Conservation (phyloP, 106 monocot genomes). For the Dendrobium chrysotoxum region DNA sequence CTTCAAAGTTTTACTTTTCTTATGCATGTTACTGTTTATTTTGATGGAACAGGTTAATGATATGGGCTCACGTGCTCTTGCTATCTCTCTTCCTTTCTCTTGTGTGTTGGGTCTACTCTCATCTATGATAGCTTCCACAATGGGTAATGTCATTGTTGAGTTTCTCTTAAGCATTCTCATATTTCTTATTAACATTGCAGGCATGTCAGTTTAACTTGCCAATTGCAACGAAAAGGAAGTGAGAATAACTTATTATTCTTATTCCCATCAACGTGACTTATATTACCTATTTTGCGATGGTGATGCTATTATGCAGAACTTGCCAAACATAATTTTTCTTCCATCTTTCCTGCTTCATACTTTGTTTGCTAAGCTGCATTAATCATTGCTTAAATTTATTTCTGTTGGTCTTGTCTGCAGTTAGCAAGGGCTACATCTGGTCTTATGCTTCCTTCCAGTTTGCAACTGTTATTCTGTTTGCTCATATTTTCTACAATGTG, state of each 20-base stretch:
- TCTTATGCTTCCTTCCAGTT: slow-evolving; percentile 97
- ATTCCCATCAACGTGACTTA: neutral
- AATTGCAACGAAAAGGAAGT: neutral
- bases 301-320: neutral
- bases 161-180: neutral
- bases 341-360: neutral
- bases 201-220: neutral
- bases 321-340: neutral
- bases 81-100: slow-evolving; percentile 93
- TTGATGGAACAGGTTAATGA: slow-evolving; percentile 55
- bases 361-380: neutral
- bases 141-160: slow-evolving; percentile 48
- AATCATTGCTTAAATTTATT: neutral
- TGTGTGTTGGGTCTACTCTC: slow-evolving; percentile 95
- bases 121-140: slow-evolving; percentile 90
- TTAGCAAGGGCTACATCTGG: slow-evolving; percentile 81
- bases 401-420: slow-evolving; percentile 27
- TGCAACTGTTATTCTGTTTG: slow-evolving; percentile 94
- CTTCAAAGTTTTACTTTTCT: neutral
- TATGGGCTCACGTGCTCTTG: slow-evolving; percentile 76
- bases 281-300: neutral
- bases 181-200: neutral
- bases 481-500: slow-evolving; percentile 86
- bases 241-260: neutral
- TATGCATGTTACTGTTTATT: slow-evolving; percentile 1